These are phyloP conservation scores for Neospora caninum DNA, from an alignment of 169 alveolate genomes.

Conservation along the genomic window DNA sequence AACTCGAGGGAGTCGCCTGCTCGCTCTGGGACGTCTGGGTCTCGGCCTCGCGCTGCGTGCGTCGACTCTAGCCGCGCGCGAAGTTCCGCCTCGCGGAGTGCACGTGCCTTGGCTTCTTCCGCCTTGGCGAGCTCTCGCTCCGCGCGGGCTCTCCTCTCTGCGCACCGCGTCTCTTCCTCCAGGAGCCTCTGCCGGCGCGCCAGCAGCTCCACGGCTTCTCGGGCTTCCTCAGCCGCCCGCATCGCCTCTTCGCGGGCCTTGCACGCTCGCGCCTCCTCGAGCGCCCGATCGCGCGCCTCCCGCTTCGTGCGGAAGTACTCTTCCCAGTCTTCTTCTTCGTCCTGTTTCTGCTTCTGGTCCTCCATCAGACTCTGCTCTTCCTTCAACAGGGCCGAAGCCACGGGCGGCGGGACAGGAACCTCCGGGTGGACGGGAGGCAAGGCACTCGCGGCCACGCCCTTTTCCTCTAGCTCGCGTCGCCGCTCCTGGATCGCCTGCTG, in stretches of 20 bases:
- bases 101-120: neutral
- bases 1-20: no score
- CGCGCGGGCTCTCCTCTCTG: slow-evolving; percentile 31
- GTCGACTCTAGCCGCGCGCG: neutral
- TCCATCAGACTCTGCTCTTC: slow-evolving; percentile 16
- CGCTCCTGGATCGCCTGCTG: slow-evolving; percentile 41
- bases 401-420: no score
- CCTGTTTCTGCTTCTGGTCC: slow-evolving; percentile 5
- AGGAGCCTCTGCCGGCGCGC: neutral
- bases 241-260: slow-evolving; percentile 26
- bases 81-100: neutral
- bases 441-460: neutral
- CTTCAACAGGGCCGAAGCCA: neutral
- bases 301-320: slow-evolving; percentile 28
- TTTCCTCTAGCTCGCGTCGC: neutral
- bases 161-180: neutral
- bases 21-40: no score
- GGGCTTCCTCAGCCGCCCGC: slow-evolving; percentile 30
- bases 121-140: slow-evolving; percentile 3
- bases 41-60: no score
- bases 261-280: neutral
- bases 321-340: slow-evolving; percentile 6
- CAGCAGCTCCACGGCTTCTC: slow-evolving; percentile 10
- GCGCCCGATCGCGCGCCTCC: slow-evolving; percentile 7
- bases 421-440: neutral